phyloP scores from a whole-genome alignment of 176 grass and related monocot genomes.

The Musa itinerans region DNA sequence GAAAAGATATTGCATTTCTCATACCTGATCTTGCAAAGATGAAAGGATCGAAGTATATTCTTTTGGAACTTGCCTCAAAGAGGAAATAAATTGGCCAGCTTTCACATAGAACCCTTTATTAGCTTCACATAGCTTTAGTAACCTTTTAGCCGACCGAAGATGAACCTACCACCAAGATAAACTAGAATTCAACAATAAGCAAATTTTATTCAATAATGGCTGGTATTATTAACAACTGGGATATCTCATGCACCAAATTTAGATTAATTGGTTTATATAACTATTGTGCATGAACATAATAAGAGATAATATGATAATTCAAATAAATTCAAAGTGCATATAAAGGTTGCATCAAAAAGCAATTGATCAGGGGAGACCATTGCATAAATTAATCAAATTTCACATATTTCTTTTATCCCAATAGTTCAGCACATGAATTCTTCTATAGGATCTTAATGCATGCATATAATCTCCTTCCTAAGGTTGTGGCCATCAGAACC shows the following conservation, averaged over 20 bases:
- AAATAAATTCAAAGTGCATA: no score
- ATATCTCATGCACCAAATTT: neutral
- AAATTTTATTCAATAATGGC: neutral
- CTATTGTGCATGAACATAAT: no score
- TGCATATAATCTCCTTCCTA: no score
- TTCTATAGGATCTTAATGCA: no score
- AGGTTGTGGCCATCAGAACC: no score
- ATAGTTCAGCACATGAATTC: no score
- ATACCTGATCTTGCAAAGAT: constrained; percentile 81
- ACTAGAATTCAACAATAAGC: neutral
- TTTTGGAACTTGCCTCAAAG: constrained; percentile 75
- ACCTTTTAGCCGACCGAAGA: constrained; percentile 64
- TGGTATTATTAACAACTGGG: neutral
- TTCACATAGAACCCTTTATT: constrained; percentile 98
- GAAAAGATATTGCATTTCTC: neutral
- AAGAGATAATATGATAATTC: no score
- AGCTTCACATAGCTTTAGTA: constrained; percentile 62
- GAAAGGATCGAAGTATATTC: constrained; percentile 86
- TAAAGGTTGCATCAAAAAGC: no score
- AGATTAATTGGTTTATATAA: neutral
- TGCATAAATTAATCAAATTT: no score
- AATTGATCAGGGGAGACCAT: no score
- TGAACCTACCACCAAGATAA: constrained; percentile 49
- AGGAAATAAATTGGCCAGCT: constrained; percentile 91
- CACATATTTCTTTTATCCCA: no score